Conservation (phyloP, 2,329 filamentous ascomycete genomes). For the Colletotrichum higginsianum region DNA sequence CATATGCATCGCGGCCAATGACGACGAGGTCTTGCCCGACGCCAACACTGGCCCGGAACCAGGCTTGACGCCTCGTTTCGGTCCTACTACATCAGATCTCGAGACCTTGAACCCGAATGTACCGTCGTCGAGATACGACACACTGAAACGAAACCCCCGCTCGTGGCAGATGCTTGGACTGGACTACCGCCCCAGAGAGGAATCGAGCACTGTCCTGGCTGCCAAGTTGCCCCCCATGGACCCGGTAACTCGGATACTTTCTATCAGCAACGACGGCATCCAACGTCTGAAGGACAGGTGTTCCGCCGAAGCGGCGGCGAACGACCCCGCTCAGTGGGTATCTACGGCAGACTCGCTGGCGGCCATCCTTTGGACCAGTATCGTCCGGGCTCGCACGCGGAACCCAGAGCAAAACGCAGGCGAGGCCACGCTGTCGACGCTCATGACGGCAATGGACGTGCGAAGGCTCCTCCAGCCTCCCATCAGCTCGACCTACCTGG, state of each 20-base stretch:
- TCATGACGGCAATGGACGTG: constrained; percentile 10
- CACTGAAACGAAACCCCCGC: constrained; percentile 2
- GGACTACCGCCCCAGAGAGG: constrained; percentile 10
- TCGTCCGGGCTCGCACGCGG: not conserved
- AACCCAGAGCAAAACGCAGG: not conserved
- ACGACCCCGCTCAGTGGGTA: not conserved
- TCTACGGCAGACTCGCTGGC: constrained; percentile 4
- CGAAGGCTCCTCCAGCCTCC: constrained; percentile 5
- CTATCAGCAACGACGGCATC: constrained; percentile 5
- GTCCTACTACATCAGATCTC: not conserved
- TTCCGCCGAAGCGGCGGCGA: constrained; percentile 4
- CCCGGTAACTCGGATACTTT: not conserved
- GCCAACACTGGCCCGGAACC: not conserved
- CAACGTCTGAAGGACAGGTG: constrained; percentile 3
- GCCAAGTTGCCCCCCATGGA: not conserved
- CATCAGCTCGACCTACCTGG: constrained; percentile 2
- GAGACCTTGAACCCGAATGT: not conserved
- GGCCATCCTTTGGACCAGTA: constrained; percentile 5
- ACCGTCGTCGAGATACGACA: not conserved
- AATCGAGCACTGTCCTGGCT: constrained; percentile 12
- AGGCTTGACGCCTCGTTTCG: not conserved
- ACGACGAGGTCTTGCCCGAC: not conserved
- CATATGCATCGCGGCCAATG: not conserved
- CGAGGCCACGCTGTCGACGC: not conserved
- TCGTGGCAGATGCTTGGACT: constrained; percentile 7